Percentiles rank a stretch among this genome's conserved stretches.
Conservation (phyloP, 345 rosid species). For the Erysimum cheiranthoides region DNA sequence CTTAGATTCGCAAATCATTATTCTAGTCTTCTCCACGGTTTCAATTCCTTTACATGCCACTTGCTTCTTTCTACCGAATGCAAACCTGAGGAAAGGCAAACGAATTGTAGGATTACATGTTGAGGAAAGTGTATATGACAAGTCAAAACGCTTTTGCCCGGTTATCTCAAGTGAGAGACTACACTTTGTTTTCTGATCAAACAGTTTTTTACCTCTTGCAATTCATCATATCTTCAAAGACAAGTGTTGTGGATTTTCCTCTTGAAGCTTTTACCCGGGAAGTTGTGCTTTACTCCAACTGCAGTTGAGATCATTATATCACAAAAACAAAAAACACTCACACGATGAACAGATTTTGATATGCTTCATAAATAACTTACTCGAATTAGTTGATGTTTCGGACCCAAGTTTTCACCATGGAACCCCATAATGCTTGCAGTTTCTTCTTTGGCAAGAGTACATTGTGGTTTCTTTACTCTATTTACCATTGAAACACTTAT, state of each 20-base stretch:
- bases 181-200: constrained; percentile 39
- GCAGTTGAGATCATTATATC: constrained; percentile 12
- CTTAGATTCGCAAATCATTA: constrained; percentile 42
- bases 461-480: constrained; percentile 63
- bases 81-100: constrained; percentile 49
- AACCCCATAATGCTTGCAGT: constrained; percentile 24
- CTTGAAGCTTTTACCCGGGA: constrained; percentile 33
- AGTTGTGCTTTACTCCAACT: constrained; percentile 35
- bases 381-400: constrained; percentile 45
- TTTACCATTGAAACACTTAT: constrained; percentile 59
- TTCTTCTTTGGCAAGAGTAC: constrained; percentile 51
- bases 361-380: constrained; percentile 50
- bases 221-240: constrained; percentile 2
- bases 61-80: constrained; percentile 46
- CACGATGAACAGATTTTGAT: not conserved
- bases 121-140: not conserved
- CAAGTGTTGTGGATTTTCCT: constrained; percentile 42
- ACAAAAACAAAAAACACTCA: not conserved
- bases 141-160: not conserved
- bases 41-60: too few species aligned
- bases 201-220: constrained; percentile 45
- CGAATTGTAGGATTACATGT: not conserved
- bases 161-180: constrained; percentile 48
- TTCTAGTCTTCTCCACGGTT: too few species aligned
- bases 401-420: constrained; percentile 45